Evolutionary conservation across 73 alveolate genomes (phyloP).

Genomic region (Breviolum minutum): DNA sequence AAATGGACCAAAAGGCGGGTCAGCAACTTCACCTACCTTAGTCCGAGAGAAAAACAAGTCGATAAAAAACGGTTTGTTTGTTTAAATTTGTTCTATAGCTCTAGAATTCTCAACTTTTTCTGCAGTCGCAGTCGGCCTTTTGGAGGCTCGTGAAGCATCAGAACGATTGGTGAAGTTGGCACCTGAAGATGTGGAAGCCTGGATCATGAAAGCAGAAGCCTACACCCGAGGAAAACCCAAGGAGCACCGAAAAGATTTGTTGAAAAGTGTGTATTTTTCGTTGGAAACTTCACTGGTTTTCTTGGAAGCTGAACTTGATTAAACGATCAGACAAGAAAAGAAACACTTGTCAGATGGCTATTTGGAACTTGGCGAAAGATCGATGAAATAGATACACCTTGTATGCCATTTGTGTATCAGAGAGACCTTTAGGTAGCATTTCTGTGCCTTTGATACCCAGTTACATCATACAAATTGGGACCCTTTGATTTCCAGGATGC

Average conservation of each 20-base stretch:
- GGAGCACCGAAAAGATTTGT: background rate
- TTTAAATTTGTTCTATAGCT: background rate
- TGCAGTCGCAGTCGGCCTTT: background rate
- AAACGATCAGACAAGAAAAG: no score
- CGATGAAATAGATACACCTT: no score
- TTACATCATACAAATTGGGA: no score
- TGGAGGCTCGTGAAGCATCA: conserved; percentile 3
- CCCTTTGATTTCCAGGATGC: background rate
- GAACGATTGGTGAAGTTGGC: conserved; percentile 14
- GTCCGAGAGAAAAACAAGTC: no score
- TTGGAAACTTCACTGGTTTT: background rate
- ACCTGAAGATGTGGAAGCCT: conserved; percentile 34
- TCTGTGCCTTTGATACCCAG: background rate
- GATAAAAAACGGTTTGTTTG: no score
- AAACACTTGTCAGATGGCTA: no score
- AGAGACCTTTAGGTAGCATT: background rate
- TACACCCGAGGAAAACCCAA: background rate
- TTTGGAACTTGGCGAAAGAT: no score
- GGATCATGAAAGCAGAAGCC: conserved; percentile 36
- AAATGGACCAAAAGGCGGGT: conserved; percentile 1
- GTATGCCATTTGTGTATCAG: background rate
- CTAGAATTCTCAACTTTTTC: background rate
- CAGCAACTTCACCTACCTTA: no score
- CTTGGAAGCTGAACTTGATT: background rate
- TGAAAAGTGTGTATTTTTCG: no score